These are phyloP conservation scores for Acanthamoeba polyphaga DNA, from an alignment of 208 protist genomes.

Conservation along the genomic window DNA sequence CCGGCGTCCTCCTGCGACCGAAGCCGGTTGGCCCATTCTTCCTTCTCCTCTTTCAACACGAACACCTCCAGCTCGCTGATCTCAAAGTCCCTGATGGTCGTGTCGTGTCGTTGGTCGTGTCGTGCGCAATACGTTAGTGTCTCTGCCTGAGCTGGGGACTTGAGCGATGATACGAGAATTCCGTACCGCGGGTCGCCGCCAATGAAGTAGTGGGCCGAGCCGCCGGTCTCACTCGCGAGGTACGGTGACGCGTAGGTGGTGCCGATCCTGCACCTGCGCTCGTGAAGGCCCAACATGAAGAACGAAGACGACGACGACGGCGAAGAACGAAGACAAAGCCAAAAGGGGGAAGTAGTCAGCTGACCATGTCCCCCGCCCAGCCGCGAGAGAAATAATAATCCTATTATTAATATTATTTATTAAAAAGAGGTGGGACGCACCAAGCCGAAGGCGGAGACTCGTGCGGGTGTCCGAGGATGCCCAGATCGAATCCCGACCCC, in stretches of 20 bases:
- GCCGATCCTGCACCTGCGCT: neutral
- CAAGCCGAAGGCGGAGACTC: slow-evolving; percentile 18
- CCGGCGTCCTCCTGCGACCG: neutral
- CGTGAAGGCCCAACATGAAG: too few relatives aligned
- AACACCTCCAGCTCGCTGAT: slow-evolving; percentile 25
- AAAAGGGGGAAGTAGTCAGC: too few relatives aligned
- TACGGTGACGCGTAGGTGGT: slow-evolving; percentile 5
- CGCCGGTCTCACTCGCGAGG: neutral
- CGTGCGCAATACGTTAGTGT: neutral
- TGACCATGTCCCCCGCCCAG: too few relatives aligned
- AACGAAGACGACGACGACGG: too few relatives aligned
- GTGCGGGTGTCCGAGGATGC: neutral
- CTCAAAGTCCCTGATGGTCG: neutral
- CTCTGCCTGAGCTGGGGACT: too few relatives aligned
- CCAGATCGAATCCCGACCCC: slow-evolving; percentile 32
- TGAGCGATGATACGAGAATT: neutral
- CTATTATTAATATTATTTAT: too few relatives aligned
- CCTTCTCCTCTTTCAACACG: slow-evolving; percentile 3
- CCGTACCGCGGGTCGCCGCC: neutral
- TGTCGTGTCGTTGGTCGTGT: too few relatives aligned
- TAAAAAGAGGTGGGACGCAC: neutral
- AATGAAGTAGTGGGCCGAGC: slow-evolving; percentile 1
- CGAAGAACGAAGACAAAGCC: neutral
- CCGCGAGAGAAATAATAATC: too few relatives aligned
- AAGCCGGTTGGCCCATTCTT: neutral